Conservation (phyloP, 2,329 filamentous ascomycete species). For the Fusarium sulawesiense region DNA sequence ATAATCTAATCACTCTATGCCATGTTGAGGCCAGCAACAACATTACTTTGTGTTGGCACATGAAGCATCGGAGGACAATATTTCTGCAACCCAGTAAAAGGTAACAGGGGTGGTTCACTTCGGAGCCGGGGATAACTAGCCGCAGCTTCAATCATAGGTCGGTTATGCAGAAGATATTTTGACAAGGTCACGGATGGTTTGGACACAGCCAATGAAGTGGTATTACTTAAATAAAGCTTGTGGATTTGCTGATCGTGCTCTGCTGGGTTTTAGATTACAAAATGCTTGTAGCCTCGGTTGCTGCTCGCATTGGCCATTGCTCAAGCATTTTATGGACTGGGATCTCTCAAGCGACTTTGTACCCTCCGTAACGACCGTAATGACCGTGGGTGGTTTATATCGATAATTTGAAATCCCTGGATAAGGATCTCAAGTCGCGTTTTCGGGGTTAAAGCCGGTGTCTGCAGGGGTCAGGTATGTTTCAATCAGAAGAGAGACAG, state of each 20-base stretch:
- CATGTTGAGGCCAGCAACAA: neutral
- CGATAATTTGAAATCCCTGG: neutral
- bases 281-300: conserved; percentile 13
- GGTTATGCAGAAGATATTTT: conserved; percentile 14
- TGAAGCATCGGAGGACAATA: neutral
- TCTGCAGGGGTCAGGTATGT: neutral
- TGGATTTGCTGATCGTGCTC: conserved; percentile 2
- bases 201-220: conserved; percentile 14
- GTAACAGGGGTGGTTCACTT: conserved; percentile 2
- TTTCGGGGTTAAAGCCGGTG: neutral
- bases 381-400: conserved; percentile 8
- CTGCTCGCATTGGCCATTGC: conserved; percentile 4
- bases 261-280: conserved; percentile 2
- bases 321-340: neutral
- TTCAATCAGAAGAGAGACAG: conserved; percentile 1
- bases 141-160: conserved; percentile 19
- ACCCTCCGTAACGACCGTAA: conserved; percentile 1
- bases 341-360: neutral
- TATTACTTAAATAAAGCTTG: neutral
- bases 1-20: neutral
- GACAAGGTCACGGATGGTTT: conserved; percentile 8
- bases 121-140: conserved; percentile 17
- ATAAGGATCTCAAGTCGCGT: neutral
- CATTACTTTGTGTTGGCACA: neutral
- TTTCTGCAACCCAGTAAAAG: neutral